Evolutionary conservation across 768 basidiomycete species (phyloP).

Genomic region (Phaffia australis): DNA sequence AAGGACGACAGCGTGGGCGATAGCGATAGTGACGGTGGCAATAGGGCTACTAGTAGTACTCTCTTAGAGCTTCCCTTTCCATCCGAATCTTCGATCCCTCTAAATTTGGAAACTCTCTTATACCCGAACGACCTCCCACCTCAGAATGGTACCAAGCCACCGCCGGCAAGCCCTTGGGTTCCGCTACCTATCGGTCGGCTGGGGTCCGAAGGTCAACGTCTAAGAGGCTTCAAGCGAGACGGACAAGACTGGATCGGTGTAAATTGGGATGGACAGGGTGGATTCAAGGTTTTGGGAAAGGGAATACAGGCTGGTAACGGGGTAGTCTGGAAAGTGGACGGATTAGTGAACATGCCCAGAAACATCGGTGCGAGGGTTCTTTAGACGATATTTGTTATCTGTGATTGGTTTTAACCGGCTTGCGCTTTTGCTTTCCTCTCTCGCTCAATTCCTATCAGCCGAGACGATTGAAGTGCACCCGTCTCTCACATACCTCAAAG

Average conservation of each 20-base stretch:
- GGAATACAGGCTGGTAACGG: constrained; percentile 9
- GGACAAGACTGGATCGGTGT: constrained; percentile 33
- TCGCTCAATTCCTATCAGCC: too few relatives aligned
- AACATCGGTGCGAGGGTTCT: constrained; percentile 13
- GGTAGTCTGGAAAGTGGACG: constrained; percentile 11
- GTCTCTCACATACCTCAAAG: constrained; percentile 5
- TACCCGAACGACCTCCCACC: constrained; percentile 31
- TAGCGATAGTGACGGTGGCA: background rate
- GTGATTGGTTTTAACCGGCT: background rate
- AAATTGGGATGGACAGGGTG: constrained; percentile 68
- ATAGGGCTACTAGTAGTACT: background rate
- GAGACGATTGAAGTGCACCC: background rate
- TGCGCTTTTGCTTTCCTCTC: background rate
- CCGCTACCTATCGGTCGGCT: constrained; percentile 66
- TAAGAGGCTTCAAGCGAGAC: constrained; percentile 42
- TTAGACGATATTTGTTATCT: background rate
- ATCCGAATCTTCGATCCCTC: constrained; percentile 32
- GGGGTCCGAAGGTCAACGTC: constrained; percentile 64
- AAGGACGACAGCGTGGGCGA: background rate
- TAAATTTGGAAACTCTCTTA: constrained; percentile 31
- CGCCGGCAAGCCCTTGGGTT: constrained; percentile 73
- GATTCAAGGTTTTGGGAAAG: constrained; percentile 37
- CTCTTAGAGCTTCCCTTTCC: background rate
- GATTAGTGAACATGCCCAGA: constrained; percentile 9
- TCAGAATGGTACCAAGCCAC: constrained; percentile 44